Evolutionary conservation across 78 protist genomes (phyloP).

Genomic region (Anaeramoeba flamelloides): DNA sequence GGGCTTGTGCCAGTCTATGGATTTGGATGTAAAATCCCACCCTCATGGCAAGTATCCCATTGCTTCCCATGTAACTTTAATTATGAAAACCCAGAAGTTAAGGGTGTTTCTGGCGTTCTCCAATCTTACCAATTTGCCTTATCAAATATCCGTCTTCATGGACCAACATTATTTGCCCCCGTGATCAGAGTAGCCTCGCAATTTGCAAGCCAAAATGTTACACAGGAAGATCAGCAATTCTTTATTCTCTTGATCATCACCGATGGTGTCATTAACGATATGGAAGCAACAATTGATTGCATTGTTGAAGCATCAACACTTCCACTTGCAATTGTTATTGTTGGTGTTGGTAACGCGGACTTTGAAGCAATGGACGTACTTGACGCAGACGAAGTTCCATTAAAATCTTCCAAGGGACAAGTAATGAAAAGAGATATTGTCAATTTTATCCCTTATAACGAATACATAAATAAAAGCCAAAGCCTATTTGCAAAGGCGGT

Average conservation of each 20-base stretch:
- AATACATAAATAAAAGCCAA: conserved; percentile 7
- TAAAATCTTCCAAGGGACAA: conserved; percentile 7
- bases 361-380: conserved; percentile 17
- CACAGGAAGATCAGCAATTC: conserved; percentile 4
- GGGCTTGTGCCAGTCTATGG: conserved; percentile 50
- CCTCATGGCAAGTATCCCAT: conserved; percentile 16
- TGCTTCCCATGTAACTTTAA: conserved; percentile 40
- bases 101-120: conserved; percentile 11
- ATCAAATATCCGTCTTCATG: not conserved
- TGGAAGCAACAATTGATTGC: conserved; percentile 14
- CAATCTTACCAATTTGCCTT: conserved; percentile 13
- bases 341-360: conserved; percentile 27
- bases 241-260: conserved; percentile 23
- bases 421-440: conserved; percentile 15
- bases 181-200: conserved; percentile 1
- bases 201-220: conserved; percentile 4
- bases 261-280: conserved; percentile 24
- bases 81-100: conserved; percentile 1
- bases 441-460: conserved; percentile 19
- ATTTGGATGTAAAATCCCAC: conserved; percentile 47
- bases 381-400: conserved; percentile 16
- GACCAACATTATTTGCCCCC: conserved; percentile 23
- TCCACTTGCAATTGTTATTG: conserved; percentile 31
- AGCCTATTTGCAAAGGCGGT: conserved; percentile 21
- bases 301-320: conserved; percentile 14